Base-by-base conservation (phyloP, 202 grass and related monocot species). In the Setaria italica region DNA sequence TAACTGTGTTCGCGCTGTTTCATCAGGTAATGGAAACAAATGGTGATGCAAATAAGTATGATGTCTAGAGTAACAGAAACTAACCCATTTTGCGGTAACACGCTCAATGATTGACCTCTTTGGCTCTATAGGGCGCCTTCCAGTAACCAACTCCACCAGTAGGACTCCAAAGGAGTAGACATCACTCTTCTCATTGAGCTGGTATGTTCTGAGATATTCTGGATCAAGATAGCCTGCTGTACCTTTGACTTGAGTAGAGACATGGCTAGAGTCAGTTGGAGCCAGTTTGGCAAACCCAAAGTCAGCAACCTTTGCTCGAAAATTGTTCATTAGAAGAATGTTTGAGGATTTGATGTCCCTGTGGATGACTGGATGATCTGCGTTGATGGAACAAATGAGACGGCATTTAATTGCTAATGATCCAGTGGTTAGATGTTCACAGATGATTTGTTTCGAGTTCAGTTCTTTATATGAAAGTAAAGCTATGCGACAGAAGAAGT, bases 341-440 rank as follows among this genome's bases (percentile, higher is more conserved):
- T 98, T 98, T 0, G 96, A 95, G 41, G 96, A 98, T 89, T 98
- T 98, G 53, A 98, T 95, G 67, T 98, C 96, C 80, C 93, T 90
- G 71, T 95, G 96, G 82, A 98, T 98, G 71, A 98, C 86, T 34
- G 96, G 96, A 49, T 95, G 82, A 79, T 98, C 96, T 98, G 81
- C 86, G 62, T 14, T 0, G 16, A 63, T 78, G 15, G 53, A 85
- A 78, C 30, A 58, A 50, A 67, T 46, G 41, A 79, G 55, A 59
- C 15, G 47, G 29, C 34, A 73, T 39, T 14, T 41, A 65, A 43
- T 39, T 55, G 33, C 21, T 48, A 53, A 45, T 64, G 48, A 84
- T 63, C 29, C 20, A 20, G 34, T 49, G 20, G 0, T 54, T 84
- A 55, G 8, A 46, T 32, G 10, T 80, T 35, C 46, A 66, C 39